Evolutionary conservation across 495 filamentous ascomycete genomes (phyloP).

Genomic region (Diplogelasinospora grovesii): DNA sequence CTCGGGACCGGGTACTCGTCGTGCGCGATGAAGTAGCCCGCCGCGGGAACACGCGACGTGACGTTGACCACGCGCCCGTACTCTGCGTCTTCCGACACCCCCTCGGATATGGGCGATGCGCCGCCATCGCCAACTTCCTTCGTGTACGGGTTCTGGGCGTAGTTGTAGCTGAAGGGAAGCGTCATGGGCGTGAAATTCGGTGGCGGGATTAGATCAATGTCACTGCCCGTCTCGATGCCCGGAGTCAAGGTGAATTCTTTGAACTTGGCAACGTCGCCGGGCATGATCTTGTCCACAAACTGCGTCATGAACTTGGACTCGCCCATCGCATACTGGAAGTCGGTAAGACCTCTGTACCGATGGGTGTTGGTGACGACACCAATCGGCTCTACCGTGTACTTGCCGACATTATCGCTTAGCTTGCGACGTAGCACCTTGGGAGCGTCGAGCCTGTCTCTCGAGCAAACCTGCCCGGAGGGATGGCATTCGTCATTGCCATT

Average conservation of each 20-base stretch:
- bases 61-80: conserved; percentile 32
- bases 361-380: conserved; percentile 74
- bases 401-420: conserved; percentile 62
- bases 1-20: conserved; percentile 37
- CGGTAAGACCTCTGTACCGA: conserved; percentile 72
- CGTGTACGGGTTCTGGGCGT: conserved; percentile 47
- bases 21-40: conserved; percentile 58
- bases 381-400: conserved; percentile 63
- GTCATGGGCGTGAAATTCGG: conserved; percentile 62
- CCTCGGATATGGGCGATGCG: conserved; percentile 13
- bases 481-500: conserved; percentile 12
- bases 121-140: conserved; percentile 32
- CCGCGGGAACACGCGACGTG: conserved; percentile 40
- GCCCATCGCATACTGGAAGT: conserved; percentile 69
- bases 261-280: conserved; percentile 60
- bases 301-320: conserved; percentile 56
- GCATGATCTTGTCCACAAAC: conserved; percentile 56
- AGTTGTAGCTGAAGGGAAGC: conserved; percentile 63
- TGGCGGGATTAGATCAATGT: conserved; percentile 71
- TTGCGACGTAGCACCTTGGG: conserved; percentile 52
- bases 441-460: conserved; percentile 34
- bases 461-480: conserved; percentile 20
- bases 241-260: conserved; percentile 68
- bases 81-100: conserved; percentile 22
- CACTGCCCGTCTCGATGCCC: conserved; percentile 47